Evolutionary conservation across 1,284 basidiomycete species (phyloP).

Genomic region (Leccinum insolens): DNA sequence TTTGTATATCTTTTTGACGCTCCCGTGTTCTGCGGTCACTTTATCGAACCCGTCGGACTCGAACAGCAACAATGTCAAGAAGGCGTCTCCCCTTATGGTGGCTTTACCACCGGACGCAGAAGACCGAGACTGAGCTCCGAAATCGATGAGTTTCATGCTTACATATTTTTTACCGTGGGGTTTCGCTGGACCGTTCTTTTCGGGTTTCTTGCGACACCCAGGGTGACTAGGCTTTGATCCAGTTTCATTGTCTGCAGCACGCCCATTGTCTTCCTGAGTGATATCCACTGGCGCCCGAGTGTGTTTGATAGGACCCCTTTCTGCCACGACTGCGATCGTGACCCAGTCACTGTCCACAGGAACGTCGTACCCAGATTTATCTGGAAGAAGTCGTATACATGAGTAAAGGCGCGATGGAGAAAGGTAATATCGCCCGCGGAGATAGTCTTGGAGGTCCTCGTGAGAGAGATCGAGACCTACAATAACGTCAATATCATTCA

Average conservation of each 20-base stretch:
- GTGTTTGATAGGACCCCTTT: constrained; percentile 74
- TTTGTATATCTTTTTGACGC: constrained; percentile 67
- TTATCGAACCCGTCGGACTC: constrained; percentile 77
- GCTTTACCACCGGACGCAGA: constrained; percentile 58
- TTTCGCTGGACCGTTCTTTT: constrained; percentile 36
- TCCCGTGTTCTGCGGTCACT: constrained; percentile 49
- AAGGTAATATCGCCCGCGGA: constrained; percentile 84
- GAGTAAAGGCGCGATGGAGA: constrained; percentile 64
- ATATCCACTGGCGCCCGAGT: constrained; percentile 66
- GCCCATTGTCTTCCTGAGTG: constrained; percentile 47
- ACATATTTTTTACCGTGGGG: constrained; percentile 79
- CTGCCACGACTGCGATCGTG: constrained; percentile 87
- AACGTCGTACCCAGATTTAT: constrained; percentile 82
- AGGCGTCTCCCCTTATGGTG: constrained; percentile 77
- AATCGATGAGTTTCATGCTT: constrained; percentile 85
- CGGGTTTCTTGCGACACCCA: constrained; percentile 26
- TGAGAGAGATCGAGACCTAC: constrained; percentile 71
- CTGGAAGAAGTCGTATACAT: constrained; percentile 66
- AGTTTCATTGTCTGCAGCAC: constrained; percentile 35
- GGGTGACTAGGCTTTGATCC: constrained; percentile 17
- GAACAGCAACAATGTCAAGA: constrained; percentile 83
- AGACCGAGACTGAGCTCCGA: constrained; percentile 60
- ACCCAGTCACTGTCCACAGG: constrained; percentile 93
- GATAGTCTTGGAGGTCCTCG: constrained; percentile 77
- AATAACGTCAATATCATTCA: constrained; percentile 14